phyloP scores from a whole-genome alignment of 208 protist genomes.

The Trypanosoma platydactyli region DNA sequence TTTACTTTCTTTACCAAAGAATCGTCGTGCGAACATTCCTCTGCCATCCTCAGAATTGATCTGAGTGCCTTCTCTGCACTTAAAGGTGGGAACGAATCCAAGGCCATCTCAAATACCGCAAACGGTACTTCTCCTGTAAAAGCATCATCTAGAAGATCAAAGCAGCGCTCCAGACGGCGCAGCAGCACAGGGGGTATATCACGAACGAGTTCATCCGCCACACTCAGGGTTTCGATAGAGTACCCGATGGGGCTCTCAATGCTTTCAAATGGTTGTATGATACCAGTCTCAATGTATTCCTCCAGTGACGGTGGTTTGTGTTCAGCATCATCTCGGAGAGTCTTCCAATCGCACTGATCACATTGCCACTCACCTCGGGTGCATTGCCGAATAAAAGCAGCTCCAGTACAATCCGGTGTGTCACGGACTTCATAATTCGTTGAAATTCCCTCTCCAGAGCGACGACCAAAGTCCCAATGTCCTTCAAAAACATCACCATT shows the following conservation, averaged over 20 bases:
- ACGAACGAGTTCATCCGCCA: background rate
- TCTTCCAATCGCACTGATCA: slow-evolving; percentile 12
- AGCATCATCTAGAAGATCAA: slow-evolving; percentile 7
- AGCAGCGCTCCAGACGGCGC: slow-evolving; percentile 14
- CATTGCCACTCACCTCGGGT: slow-evolving; percentile 8
- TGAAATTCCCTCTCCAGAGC: slow-evolving; percentile 22
- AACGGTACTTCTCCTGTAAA: slow-evolving; percentile 19
- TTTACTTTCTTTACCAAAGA: background rate
- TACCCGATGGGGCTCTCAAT: slow-evolving; percentile 18
- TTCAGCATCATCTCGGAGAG: background rate
- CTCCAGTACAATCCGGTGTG: background rate
- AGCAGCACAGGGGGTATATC: slow-evolving; percentile 10
- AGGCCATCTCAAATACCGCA: background rate
- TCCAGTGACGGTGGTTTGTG: slow-evolving; percentile 2
- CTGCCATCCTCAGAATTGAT: background rate
- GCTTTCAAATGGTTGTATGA: slow-evolving; percentile 5
- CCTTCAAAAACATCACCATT: slow-evolving; percentile 46
- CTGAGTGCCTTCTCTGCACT: background rate
- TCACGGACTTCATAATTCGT: background rate
- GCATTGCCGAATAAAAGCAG: background rate
- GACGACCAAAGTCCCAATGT: slow-evolving; percentile 26
- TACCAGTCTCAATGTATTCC: slow-evolving; percentile 3
- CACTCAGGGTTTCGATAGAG: background rate
- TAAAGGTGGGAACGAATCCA: background rate
- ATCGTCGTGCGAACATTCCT: background rate